Base-by-base conservation (phyloP, 164 flowering plant genomes). In the Liquidambar formosana region DNA sequence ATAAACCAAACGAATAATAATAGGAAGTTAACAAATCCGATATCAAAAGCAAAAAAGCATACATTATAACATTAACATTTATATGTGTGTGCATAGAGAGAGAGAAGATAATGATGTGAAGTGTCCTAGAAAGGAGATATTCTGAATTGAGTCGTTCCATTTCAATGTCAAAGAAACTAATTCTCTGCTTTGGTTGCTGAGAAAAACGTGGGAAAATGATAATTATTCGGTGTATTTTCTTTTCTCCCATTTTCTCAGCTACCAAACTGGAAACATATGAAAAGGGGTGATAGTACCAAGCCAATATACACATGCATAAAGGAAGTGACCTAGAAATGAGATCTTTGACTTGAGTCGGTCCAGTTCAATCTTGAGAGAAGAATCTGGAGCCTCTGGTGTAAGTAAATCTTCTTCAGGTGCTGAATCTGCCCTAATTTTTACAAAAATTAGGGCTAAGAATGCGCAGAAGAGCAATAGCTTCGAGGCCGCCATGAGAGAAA, bases 291-390 rank as follows among this genome's bases (percentile, higher is more conserved):
- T 33, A 33, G 6, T 6, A 33, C 41, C 41, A 33, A 33, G 41
- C 68, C 53, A 46, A 52, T 10, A 43, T n/a, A n/a, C n/a, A n/a
- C n/a, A n/a, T n/a, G n/a, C n/a, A n/a, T n/a, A n/a, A n/a, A n/a
- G n/a, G n/a, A n/a, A 56, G 72, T 44, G 14, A 84, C 88, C 86
- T 73, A 85, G 66, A 65, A 57, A 65, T 45, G 74, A 73, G 64
- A 80, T 71, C 74, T 73, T 81, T 41, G 83, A 76, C 66, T 77
- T 73, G 63, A 83, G 81, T 65, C 76, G 78, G 52, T 85, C 76
- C 48, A 82, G 63, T 75, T 82, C 79, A 61, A 63, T 23, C 63
- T 62, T 62, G 64, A 81, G 70, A 4, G 82, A 45, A 15, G 78
- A 71, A 65, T 65, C 78, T 1, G 68, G 23, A 2, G 15, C 73